phyloP scores from a whole-genome alignment of 805 yeast genomes.

The Cyberlindnera maritima region DNA sequence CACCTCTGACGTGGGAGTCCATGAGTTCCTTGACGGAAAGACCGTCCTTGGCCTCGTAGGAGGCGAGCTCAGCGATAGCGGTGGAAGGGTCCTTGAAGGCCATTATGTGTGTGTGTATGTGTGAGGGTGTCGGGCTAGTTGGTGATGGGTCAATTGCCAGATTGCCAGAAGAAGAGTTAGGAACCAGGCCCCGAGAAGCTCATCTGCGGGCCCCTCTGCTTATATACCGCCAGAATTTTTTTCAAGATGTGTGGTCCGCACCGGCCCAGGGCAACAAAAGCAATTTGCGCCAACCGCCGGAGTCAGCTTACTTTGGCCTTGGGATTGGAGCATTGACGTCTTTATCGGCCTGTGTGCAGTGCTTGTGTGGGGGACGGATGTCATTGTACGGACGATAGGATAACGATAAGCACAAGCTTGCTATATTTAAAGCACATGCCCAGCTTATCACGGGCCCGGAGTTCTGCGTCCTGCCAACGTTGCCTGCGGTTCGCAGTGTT shows the following conservation, averaged over 20 bases:
- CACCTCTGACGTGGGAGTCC: constrained; percentile 91
- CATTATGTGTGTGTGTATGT: constrained; percentile 17
- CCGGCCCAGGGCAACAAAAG: constrained; percentile 1
- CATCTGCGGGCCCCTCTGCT: constrained; percentile 6
- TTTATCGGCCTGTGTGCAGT: not conserved
- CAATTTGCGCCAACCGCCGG: constrained; percentile 1
- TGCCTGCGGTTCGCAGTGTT: not conserved
- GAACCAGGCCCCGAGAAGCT: not conserved
- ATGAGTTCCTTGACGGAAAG: constrained; percentile 77
- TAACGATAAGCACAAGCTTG: not conserved
- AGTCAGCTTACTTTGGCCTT: not conserved
- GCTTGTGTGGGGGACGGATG: no score
- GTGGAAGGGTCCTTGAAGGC: constrained; percentile 43
- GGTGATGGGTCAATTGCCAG: constrained; percentile 27
- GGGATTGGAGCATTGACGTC: not conserved
- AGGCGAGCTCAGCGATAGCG: constrained; percentile 66
- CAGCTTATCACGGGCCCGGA: not conserved
- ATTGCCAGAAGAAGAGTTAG: constrained; percentile 28
- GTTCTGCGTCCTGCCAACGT: not conserved
- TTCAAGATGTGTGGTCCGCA: constrained; percentile 4
- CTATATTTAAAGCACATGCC: not conserved
- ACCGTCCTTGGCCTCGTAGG: constrained; percentile 78
- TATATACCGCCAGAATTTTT: constrained; percentile 10
- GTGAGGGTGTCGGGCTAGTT: constrained; percentile 9
- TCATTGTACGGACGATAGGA: no score